Base-by-base conservation (phyloP, 768 basidiomycete species). In the Pleurotus ostreatus region DNA sequence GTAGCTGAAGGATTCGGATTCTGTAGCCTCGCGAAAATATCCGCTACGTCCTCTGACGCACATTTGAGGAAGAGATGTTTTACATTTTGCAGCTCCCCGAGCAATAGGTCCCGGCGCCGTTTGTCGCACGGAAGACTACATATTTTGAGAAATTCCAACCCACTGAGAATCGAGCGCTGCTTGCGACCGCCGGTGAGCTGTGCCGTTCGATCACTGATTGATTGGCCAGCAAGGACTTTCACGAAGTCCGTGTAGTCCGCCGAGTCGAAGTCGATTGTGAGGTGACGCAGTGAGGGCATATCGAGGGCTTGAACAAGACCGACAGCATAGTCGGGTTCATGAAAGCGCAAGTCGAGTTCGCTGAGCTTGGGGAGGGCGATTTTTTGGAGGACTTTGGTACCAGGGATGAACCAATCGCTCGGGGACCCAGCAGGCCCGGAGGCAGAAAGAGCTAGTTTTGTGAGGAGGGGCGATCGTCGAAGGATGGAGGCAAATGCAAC, bases 211-310 rank as follows among this genome's bases (percentile, higher is more conserved):
- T 53, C 20, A n/a, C 23, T 16, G 16, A 16, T 6, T 11, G 41
- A 11, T 20, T 46, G 44, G 6, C 54, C 54, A 15, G 75, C 66
- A 20, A 89, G 74, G 49, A 74, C 72, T 34, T 63, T 57, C 25
- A 79, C 72, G 53, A 89, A 71, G 0, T 74, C 70, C 5, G 74
- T 74, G 62, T 76, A 86, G 59, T 89, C 86, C 15, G 72, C 75
- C 1, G 71, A 65, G 47, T 82, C 78, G 55, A 83, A 79, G 60
- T 86, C 79, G n/a, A 90, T 73, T 5, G 72, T 71, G n/a, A 81
- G 71, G 26, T 66, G 66, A 2, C 64, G 68, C 12, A 79, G 59
- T 45, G 71, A 74, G 4, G 80, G 78, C 16, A 73, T 49, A 46
- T 69, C 70, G 26, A 80, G 66, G 46, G 73, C 65, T 34, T 70